Base-by-base conservation (phyloP, 495 filamentous ascomycete species). In the Daldinia decipiens region DNA sequence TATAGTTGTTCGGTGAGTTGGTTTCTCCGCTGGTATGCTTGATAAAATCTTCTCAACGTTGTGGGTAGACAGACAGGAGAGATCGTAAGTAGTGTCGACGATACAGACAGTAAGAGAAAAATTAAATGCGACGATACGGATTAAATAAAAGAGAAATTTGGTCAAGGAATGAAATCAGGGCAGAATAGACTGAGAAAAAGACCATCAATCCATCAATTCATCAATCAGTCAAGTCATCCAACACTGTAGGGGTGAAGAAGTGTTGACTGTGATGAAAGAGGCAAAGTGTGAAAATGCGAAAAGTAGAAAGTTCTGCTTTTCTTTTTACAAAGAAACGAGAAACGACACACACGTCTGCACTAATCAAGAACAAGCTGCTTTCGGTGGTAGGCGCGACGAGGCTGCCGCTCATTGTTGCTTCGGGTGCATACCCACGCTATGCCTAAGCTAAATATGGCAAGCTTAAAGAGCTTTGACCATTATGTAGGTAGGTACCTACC, bases 361-460 rank as follows among this genome's bases (percentile, higher is more conserved):
- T 53, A 52, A 32, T 53, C 29, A 52, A 59, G 45, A 57, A 53
- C 53, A 68, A 62, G 29, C 27, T 73, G 70, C 68, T 73, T 73
- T 73, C 70, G 70, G 70, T 68, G 56, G 65, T 53, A 61, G 65
- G 70, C 70, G 70, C 70, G 70, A 73, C 70, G 70, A 73, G 65
- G 70, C 65, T 70, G 24, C 31, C 29, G 31, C 53, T 36, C 19
- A 19, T 24, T 53, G 50, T 53, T 47, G 43, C 43, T 47, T 47
- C 43, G 19, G 40, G 40, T 19, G 40, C n/a, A 43, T n/a, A 17
- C n/a, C 39, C 40, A 45, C 17, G 15, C 8, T 19, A 47, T 47
- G 19, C 7, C 43, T 47, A 24, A 47, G 17, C 19, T 47, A 47
- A 47, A 47, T 47, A 24, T 21, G 43, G 21, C 19, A 47, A 47